Base-by-base conservation (phyloP, 2,329 filamentous ascomycete species). In the Fusarium luffae region DNA sequence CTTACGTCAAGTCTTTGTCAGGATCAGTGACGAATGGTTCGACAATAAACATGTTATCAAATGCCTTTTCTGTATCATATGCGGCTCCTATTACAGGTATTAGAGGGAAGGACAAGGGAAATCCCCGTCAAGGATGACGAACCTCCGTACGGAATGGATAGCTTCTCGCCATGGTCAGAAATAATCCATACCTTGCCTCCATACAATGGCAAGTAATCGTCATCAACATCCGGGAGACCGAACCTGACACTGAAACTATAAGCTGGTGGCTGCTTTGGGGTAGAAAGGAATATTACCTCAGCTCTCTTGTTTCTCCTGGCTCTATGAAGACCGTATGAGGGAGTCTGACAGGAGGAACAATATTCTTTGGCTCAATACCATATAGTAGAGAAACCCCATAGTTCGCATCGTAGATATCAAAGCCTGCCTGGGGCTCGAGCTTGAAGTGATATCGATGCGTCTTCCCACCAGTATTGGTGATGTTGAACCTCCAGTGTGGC, bases 401-500 rank as follows among this genome's bases (percentile, higher is more conserved):
- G 58, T 73, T 70, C 18, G 63, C 61, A 48, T 79, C 75, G 25
- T 77, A 64, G 18, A 79, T 76, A 55, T 80, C 75, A 19, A 79
- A 66, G 4, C 83, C 84, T 10, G 80, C 81, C 9, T 81, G 79
- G 1, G 80, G 76, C 48, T 85, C 79, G 11, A 82, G 61, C 27
- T 76, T 72, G 49, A 83, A 79, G 1, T 71, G 77, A 70, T 86
- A 87, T 5, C 77, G 77, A 16, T 82, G 75, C 4, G 77, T 74
- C 25, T 76, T 75, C 27, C 74, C 74, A 25, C 78, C 84, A 18
- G 76, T 78, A 70, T 88, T 87, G 23, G 78, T 82, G 54, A 88
- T 80, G 41, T 76, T 72, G 23, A 81, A 72, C 1, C 57, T 68
- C 75, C 81, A 82, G 6, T 63, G 60, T 2, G 75, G 62, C 14